Base-by-base conservation (phyloP, 768 basidiomycete species). In the Auriculariales sp. region DNA sequence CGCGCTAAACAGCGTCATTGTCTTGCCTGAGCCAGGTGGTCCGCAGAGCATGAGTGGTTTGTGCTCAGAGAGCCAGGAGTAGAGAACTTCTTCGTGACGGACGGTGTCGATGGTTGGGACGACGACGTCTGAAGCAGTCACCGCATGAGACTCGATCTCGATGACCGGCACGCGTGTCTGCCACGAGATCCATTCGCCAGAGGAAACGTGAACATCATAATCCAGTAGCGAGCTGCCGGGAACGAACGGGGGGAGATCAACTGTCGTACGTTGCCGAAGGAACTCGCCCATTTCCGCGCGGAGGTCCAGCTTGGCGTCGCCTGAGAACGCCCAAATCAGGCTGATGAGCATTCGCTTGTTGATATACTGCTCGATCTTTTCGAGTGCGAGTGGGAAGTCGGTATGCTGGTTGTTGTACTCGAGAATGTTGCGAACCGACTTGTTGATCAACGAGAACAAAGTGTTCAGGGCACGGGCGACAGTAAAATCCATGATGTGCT, bases 401-500 rank as follows among this genome's bases (percentile, higher is more conserved):
- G 89, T 71, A 60, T 98, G 95, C 58, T 93, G 89, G 44, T 79
- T 69, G 61, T 99, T 95, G 69, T 98, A 94, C 58, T 97, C 92
- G 58, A 93, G 75, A 57, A 98, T 70, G 60, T 91, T 92, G 12
- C 93, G 87, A 32, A 82, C 80, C 0, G 90, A 91, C 69, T 97
- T 97, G 75, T 97, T 97, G 65, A 98, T 68, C 47, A 98, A 76
- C 10, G 95, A 98, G 72, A 99, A 98, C 17, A 99, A 75, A 0
- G 95, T 98, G 58, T 88, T 90, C 50, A 98, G 78, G 1, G 91
- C 91, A 35, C 95, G 87, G 7, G 83, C 89, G 29, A 67, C 63
- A 1, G 94, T 95, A 69, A 98, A 97, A 64, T 97, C 93, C 95
- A 99, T 98, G 68, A 99, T 97, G 59, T 99, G 95, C 57, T 91